Evolutionary conservation across 1,284 basidiomycete species (phyloP).

Genomic region (Rhodotorula sp.): DNA sequence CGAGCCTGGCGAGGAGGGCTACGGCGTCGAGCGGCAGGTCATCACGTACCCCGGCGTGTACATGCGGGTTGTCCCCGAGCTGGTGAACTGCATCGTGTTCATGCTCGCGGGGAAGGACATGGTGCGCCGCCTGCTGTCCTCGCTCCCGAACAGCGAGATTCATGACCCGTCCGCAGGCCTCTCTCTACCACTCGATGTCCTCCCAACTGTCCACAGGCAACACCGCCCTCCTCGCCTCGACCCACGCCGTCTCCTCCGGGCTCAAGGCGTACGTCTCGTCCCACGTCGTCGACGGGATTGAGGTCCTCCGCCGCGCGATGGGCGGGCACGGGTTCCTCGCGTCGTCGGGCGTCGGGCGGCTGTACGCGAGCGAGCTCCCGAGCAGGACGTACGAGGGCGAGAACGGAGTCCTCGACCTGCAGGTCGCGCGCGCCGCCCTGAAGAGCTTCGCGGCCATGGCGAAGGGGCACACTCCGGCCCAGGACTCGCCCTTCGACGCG

Average conservation of each 20-base stretch:
- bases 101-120: slow-evolving; percentile 65
- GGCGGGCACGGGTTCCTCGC: slow-evolving; percentile 76
- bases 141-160: too few species aligned
- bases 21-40: slow-evolving; percentile 65
- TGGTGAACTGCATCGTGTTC: slow-evolving; percentile 71
- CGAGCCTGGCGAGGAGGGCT: slow-evolving; percentile 44
- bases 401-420: slow-evolving; percentile 67
- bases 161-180: slow-evolving; percentile 22
- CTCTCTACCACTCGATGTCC: slow-evolving; percentile 59
- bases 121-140: slow-evolving; percentile 53
- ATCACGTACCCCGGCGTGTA: slow-evolving; percentile 71
- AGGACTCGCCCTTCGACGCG: slow-evolving; percentile 59
- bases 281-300: slow-evolving; percentile 62
- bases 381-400: slow-evolving; percentile 70
- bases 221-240: slow-evolving; percentile 60
- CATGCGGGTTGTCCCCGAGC: slow-evolving; percentile 67
- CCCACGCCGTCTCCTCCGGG: slow-evolving; percentile 70
- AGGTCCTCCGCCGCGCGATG: slow-evolving; percentile 68
- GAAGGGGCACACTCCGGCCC: slow-evolving; percentile 33
- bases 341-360: slow-evolving; percentile 65
- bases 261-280: slow-evolving; percentile 67
- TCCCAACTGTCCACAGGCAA: slow-evolving; percentile 61
- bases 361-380: slow-evolving; percentile 68
- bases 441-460: slow-evolving; percentile 60
- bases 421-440: slow-evolving; percentile 69